Conservation (phyloP, 1,284 basidiomycete genomes). For the Prillingera fragicola region DNA sequence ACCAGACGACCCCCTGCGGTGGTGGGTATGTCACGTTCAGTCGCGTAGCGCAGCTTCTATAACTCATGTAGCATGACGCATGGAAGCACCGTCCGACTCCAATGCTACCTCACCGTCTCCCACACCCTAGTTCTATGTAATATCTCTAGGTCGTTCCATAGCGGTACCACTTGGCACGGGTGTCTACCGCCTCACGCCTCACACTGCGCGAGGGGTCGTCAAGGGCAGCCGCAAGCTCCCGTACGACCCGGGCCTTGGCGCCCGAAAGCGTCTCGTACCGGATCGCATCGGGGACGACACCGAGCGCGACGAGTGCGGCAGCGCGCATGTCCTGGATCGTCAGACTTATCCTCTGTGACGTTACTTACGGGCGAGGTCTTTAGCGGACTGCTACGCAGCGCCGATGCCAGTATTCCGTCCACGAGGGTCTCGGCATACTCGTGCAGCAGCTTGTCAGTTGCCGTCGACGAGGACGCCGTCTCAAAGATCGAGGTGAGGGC, state of each 20-base stretch:
- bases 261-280: constrained; percentile 73
- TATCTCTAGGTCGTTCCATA: constrained; percentile 6
- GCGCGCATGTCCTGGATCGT: constrained; percentile 61
- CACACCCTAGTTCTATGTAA: background rate
- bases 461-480: constrained; percentile 51
- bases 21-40: no score
- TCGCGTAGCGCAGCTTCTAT: no score
- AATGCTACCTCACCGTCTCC: background rate
- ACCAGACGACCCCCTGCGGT: no score
- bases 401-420: constrained; percentile 63
- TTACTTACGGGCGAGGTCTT: constrained; percentile 32
- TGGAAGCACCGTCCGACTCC: no score
- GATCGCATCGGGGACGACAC: constrained; percentile 64
- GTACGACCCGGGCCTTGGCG: constrained; percentile 64
- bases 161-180: constrained; percentile 54
- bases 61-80: no score
- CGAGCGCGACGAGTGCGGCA: constrained; percentile 68
- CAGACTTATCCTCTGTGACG: background rate
- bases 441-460: constrained; percentile 53
- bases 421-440: constrained; percentile 67
- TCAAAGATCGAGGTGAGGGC: constrained; percentile 68
- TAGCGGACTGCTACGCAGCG: constrained; percentile 20
- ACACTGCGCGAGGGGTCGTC: constrained; percentile 81
- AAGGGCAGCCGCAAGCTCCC: constrained; percentile 64
- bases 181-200: constrained; percentile 78